phyloP scores from a whole-genome alignment of 257 asterid species.

The Solanum raphanifolium region DNA sequence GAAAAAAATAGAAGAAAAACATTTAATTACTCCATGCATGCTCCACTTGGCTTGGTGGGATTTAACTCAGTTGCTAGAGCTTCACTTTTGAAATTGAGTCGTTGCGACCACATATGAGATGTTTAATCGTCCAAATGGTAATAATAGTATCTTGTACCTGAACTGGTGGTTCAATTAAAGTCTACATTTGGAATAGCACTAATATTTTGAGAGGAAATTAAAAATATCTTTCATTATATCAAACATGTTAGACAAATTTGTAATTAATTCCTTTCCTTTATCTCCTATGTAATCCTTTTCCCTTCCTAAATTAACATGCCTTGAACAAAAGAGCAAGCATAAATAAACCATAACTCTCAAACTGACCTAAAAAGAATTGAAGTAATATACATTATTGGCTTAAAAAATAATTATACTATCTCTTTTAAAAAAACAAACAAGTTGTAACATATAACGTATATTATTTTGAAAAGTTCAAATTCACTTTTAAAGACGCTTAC shows the following conservation, averaged over 20 bases:
- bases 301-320: not conserved
- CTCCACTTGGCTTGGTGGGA: not conserved
- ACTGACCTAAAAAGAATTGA: not conserved
- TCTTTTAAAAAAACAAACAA: not conserved
- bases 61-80: not conserved
- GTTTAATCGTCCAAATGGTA: not conserved
- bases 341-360: not conserved
- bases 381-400: not conserved
- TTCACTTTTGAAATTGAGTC: not conserved
- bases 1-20: not conserved
- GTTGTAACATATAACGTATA: not conserved
- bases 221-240: not conserved
- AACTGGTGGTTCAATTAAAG: not conserved
- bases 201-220: not conserved
- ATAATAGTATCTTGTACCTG: not conserved
- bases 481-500: not conserved
- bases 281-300: not conserved
- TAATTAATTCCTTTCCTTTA: not conserved
- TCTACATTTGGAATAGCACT: not conserved
- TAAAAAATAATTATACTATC: not conserved
- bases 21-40: not conserved
- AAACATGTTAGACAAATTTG: not conserved
- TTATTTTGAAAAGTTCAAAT: not conserved
- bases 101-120: rapidly evolving
- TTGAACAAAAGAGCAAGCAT: not conserved